Evolutionary conservation across 2,329 filamentous ascomycete genomes (phyloP).

Genomic region (Canariomyces notabilis): DNA sequence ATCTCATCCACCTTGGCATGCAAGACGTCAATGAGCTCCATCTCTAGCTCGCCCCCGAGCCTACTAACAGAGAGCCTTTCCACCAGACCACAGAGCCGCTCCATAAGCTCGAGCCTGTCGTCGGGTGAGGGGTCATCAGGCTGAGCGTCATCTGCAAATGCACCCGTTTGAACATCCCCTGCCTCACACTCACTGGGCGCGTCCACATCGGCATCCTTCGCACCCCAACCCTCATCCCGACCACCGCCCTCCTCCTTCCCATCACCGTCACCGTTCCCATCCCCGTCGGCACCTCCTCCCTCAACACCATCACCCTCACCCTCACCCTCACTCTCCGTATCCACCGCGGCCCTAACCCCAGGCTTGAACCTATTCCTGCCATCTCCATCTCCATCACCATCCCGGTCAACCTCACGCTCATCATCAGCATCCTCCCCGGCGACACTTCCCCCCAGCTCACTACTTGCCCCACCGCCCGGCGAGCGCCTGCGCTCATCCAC

Average conservation of each 20-base stretch:
- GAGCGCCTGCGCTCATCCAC: no score
- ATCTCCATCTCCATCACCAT: not conserved
- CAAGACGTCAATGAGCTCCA: conserved; percentile 32
- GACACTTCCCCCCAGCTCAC: no score
- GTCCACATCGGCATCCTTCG: not conserved
- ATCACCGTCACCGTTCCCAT: not conserved
- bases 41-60: conserved; percentile 24
- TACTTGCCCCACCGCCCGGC: no score
- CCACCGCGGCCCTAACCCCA: not conserved
- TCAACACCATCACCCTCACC: not conserved
- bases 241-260: not conserved
- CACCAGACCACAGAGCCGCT: conserved; percentile 37
- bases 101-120: conserved; percentile 42
- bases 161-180: not conserved
- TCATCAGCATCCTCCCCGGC: conserved; percentile 9
- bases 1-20: conserved; percentile 41
- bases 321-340: not conserved
- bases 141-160: conserved; percentile 18
- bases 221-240: not conserved
- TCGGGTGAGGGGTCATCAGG: conserved; percentile 28
- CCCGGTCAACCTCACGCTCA: conserved; percentile 6
- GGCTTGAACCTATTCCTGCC: no score
- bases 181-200: not conserved
- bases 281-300: not conserved
- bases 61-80: conserved; percentile 32